phyloP scores from a whole-genome alignment of 306 rosid genomes.

The barrel medic (Medicago truncatula) region MtrunA17r5.0-ANR NC_053044.1:27311501-27312000 shows the following conservation, averaged over 20 bases:
- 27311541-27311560: conserved; percentile 14
- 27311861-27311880: conserved; percentile 6
- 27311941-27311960: conserved; percentile 16
- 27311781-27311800: neutral
- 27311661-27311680: neutral
- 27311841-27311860: neutral
- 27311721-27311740: neutral
- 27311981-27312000: conserved; percentile 14
- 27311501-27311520: conserved; percentile 37
- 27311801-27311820: conserved; percentile 15
- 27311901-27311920: neutral
- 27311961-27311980: conserved; percentile 6
- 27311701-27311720: conserved; percentile 7
- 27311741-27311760: conserved; percentile 11
- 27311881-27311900: conserved; percentile 1
- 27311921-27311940: conserved; percentile 9
- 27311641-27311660: conserved; percentile 51
- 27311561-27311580: conserved; percentile 21
- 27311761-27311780: neutral
- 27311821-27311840: conserved; percentile 8
- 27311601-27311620: conserved; percentile 29
- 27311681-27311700: conserved; percentile 20
- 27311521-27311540: conserved; percentile 35
- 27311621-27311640: conserved; percentile 55
- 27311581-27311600: conserved; percentile 38